phyloP scores from a whole-genome alignment of 176 grass and related monocot species.

The Lolium multiflorum region DNA sequence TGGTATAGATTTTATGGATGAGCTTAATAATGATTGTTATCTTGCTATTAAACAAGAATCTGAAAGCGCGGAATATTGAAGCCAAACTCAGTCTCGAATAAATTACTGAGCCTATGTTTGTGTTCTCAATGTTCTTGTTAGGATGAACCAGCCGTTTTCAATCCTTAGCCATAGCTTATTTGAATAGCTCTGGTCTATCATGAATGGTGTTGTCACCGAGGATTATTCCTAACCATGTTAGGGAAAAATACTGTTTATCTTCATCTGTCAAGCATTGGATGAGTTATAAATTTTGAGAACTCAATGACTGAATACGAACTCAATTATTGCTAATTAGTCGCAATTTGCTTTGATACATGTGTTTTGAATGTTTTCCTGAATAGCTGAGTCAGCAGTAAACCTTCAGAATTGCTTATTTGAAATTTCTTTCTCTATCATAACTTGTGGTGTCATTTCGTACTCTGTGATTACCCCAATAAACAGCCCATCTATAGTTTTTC shows the following conservation, averaged over 20 bases:
- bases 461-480: no score
- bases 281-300: neutral
- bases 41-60: neutral
- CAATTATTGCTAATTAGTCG: neutral
- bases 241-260: neutral
- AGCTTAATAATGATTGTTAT: neutral
- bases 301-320: neutral
- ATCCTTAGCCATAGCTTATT: neutral
- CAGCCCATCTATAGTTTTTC: neutral
- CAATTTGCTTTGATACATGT: neutral
- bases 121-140: constrained; percentile 10
- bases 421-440: constrained; percentile 10
- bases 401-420: constrained; percentile 5
- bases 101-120: neutral
- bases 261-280: neutral
- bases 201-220: neutral
- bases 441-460: neutral
- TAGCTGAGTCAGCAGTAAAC: neutral
- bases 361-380: neutral
- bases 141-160: neutral
- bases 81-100: neutral
- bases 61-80: neutral
- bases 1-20: constrained; percentile 5
- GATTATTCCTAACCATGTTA: neutral
- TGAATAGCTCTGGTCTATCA: neutral